These are phyloP conservation scores for Zopfochytrium polystomum DNA, from an alignment of 371 early-diverging fungal species.

Conservation along the genomic window DNA sequence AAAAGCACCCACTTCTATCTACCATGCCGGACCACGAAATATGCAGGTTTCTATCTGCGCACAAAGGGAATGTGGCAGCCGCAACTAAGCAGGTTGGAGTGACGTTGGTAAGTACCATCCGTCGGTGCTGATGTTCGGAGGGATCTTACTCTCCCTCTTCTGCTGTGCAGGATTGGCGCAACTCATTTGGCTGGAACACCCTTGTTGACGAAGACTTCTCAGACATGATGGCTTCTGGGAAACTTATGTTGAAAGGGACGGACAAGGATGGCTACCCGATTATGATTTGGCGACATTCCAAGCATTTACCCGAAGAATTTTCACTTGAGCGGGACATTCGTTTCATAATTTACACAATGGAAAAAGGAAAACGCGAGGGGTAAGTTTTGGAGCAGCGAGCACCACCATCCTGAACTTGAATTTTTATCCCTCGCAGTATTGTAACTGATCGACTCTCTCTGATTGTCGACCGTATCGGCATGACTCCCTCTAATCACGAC, in stretches of 20 bases:
- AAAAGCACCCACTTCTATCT: slow-evolving; percentile 13
- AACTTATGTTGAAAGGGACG: slow-evolving; percentile 13
- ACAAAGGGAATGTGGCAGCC: slow-evolving; percentile 10
- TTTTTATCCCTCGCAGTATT: background rate
- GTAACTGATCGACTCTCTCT: slow-evolving; percentile 21
- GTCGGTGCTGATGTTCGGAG: background rate
- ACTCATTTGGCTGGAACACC: slow-evolving; percentile 10
- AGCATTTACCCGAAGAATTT: slow-evolving; percentile 4
- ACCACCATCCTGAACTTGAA: background rate
- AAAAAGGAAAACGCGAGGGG: slow-evolving; percentile 5
- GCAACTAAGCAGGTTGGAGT: slow-evolving; percentile 17
- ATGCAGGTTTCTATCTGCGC: slow-evolving; percentile 13
- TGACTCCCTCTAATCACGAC: slow-evolving; percentile 27
- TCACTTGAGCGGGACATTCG: slow-evolving; percentile 11
- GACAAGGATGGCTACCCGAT: slow-evolving; percentile 25
- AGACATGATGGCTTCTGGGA: slow-evolving; percentile 23
- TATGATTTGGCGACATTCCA: slow-evolving; percentile 13
- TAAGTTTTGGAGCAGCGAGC: slow-evolving; percentile 1
- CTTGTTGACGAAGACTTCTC: slow-evolving; percentile 23
- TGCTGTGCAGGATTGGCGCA: slow-evolving; percentile 17
- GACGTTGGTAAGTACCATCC: slow-evolving; percentile 12
- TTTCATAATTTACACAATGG: slow-evolving; percentile 7
- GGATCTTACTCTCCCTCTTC: background rate
- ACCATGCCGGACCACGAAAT: slow-evolving; percentile 14
- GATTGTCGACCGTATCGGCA: slow-evolving; percentile 34